Base-by-base conservation (phyloP, 1,139 yeast species). In the Pneumocystis canis region DNA sequence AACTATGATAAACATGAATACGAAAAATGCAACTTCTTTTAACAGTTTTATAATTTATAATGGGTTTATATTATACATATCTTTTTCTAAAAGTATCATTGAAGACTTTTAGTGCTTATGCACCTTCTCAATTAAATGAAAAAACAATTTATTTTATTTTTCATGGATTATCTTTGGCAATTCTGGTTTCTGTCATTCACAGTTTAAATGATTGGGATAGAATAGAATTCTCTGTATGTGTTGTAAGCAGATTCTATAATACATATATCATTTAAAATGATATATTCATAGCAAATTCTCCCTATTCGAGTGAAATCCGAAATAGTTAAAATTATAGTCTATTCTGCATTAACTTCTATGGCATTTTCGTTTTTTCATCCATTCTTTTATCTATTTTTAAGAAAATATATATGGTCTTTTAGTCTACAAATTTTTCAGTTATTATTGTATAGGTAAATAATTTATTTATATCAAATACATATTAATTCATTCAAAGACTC, bases 51-150 rank as follows among this genome's bases (percentile, higher is more conserved):
- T 41, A 33, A 54, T 16, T 63, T 66, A 1, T 63, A 61, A 39
- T 57, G 63, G 65, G 65, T 18, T 6, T 61, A 1, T 5, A 20
- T 47, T 60, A 30, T 31, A 20, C 9, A 14, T 33, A 11, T 16
- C 25, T 25, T 7, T 14, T 14, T 18, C 1, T 28, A 3, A 14
- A 14, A 30, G 14, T 58, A 1, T 6, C 20, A 41, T 47, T 65
- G 47, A 39, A 57, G 14, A 74, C 7, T 35, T 41, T 33, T 31
- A 65, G 68, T 39, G 64, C 67, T 76, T 82, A 76, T 62, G 80
- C 80, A 62, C 78, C 77, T 64, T 84, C 87, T 0, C 77, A 79
- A 62, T 71, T 84, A 62, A 86, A 84, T 69, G 92, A 85, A 70
- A 78, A 79, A 64, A 82, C 80, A 75, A 78, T 84, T 3, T 84